Percentiles rank a stretch among this genome's conserved stretches.
phyloP scores from a whole-genome alignment of 2,329 filamentous ascomycete genomes.

The Penicillium sclerotigenum region DNA sequence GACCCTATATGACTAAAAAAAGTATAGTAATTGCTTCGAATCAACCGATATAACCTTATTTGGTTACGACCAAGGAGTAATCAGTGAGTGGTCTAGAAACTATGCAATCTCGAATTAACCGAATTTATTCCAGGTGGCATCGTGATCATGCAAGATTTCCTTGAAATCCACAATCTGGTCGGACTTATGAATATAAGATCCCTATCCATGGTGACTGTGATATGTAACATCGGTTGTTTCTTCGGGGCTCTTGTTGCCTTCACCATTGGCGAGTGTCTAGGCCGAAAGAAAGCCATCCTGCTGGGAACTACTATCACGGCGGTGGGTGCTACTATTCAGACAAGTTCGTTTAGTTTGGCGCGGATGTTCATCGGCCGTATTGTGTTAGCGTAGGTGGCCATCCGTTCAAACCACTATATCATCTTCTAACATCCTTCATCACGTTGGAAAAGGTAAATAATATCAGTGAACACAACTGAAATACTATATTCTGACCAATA shows the following conservation, averaged over 20 bases:
- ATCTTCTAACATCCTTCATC: not conserved
- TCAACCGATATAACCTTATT: slow-evolving; percentile 50
- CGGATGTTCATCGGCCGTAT: slow-evolving; percentile 49
- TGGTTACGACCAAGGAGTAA: slow-evolving; percentile 53
- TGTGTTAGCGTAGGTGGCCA: not conserved
- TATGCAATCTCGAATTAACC: not conserved
- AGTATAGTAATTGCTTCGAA: no score
- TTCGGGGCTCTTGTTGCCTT: slow-evolving; percentile 53
- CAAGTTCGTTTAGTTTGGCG: slow-evolving; percentile 43
- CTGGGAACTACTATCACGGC: slow-evolving; percentile 46
- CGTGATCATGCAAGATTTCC: slow-evolving; percentile 53
- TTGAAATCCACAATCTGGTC: slow-evolving; percentile 47
- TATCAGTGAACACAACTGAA: rapidly evolving
- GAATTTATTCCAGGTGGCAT: slow-evolving; percentile 44
- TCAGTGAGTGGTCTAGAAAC: slow-evolving; percentile 38
- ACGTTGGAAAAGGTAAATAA: not conserved
- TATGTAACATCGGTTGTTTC: slow-evolving; percentile 61
- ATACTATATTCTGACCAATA: not conserved
- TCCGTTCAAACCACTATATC: slow-evolving; percentile 25
- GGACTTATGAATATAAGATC: slow-evolving; percentile 34
- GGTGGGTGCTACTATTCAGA: slow-evolving; percentile 47
- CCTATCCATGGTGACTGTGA: slow-evolving; percentile 52
- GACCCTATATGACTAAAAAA: no score
- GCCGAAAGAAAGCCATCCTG: slow-evolving; percentile 49
- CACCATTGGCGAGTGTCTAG: slow-evolving; percentile 48